Evolutionary conservation across 306 rosid genomes (phyloP).

Genomic region (Delonix regia): DNA sequence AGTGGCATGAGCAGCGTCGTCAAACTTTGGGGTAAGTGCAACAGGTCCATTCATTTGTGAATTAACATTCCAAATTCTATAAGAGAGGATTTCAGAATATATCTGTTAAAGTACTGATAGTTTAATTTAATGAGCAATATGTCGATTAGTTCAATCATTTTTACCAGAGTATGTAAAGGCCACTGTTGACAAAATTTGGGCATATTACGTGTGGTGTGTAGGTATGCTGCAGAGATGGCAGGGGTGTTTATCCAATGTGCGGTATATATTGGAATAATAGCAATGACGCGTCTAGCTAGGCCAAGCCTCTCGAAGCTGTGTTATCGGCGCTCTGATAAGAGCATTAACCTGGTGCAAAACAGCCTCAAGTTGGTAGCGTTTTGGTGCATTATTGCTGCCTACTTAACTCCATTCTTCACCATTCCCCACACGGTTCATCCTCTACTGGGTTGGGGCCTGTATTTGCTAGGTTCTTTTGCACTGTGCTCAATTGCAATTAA

Average conservation of each 20-base stretch:
- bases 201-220: conserved; percentile 5
- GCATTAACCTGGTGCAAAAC: conserved; percentile 44
- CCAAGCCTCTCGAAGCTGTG: conserved; percentile 67
- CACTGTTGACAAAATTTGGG: not conserved
- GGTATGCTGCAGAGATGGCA: conserved; percentile 70
- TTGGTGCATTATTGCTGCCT: conserved; percentile 70
- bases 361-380: conserved; percentile 52
- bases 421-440: conserved; percentile 81
- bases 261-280: conserved; percentile 57
- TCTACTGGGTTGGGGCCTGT: conserved; percentile 66
- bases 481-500: conserved; percentile 55
- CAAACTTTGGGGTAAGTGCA: conserved; percentile 76
- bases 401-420: conserved; percentile 53
- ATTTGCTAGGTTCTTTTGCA: conserved; percentile 61
- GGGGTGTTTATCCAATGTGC: conserved; percentile 52
- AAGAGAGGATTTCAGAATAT: no score
- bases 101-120: no score
- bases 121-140: not conserved
- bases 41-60: not conserved
- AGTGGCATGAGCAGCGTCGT: conserved; percentile 82
- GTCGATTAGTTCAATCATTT: not conserved
- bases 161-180: not conserved
- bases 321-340: conserved; percentile 64
- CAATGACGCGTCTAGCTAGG: conserved; percentile 61
- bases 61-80: no score